phyloP scores from a whole-genome alignment of 148 eudicot genomes.

The Heliamphora exappendiculata region DNA sequence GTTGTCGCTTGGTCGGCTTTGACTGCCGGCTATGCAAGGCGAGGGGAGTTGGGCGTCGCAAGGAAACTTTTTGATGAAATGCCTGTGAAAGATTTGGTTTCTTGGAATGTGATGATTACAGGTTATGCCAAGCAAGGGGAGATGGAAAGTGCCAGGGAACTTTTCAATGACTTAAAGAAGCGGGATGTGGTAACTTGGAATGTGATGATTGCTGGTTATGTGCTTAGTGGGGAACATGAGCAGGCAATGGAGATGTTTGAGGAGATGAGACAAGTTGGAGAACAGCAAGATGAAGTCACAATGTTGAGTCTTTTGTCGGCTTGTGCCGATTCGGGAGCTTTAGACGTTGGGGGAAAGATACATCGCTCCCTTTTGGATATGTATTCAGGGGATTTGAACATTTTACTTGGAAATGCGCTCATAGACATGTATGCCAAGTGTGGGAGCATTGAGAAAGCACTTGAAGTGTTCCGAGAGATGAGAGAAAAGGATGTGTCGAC shows the following conservation, averaged over 20 bases:
- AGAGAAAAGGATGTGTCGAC: slow-evolving; percentile 38
- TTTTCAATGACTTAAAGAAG: slow-evolving; percentile 36
- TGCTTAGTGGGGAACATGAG: slow-evolving; percentile 26
- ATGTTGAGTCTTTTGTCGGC: slow-evolving; percentile 57
- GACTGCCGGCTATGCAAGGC: slow-evolving; percentile 48
- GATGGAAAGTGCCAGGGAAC: slow-evolving; percentile 42
- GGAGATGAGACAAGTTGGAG: slow-evolving; percentile 41
- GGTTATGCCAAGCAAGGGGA: slow-evolving; percentile 45
- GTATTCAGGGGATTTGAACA: slow-evolving; percentile 23
- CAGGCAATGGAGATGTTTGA: slow-evolving; percentile 41
- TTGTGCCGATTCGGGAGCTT: slow-evolving; percentile 46
- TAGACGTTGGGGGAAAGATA: slow-evolving; percentile 44
- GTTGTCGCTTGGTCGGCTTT: slow-evolving; percentile 60
- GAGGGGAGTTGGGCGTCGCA: slow-evolving; percentile 36
- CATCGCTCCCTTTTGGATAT: slow-evolving; percentile 34
- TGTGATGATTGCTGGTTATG: slow-evolving; percentile 57
- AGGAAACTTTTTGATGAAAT: slow-evolving; percentile 41
- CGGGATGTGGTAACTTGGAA: slow-evolving; percentile 62
- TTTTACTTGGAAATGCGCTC: slow-evolving; percentile 45
- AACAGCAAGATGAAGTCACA: slow-evolving; percentile 53
- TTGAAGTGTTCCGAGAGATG: slow-evolving; percentile 36
- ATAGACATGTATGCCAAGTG: slow-evolving; percentile 69
- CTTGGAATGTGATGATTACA: slow-evolving; percentile 61
- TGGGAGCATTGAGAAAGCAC: slow-evolving; percentile 43
- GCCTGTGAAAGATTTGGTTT: slow-evolving; percentile 49